These are phyloP conservation scores for Dactylella cylindrospora DNA, from an alignment of 2,329 filamentous ascomycete genomes.

Conservation along the genomic window DNA sequence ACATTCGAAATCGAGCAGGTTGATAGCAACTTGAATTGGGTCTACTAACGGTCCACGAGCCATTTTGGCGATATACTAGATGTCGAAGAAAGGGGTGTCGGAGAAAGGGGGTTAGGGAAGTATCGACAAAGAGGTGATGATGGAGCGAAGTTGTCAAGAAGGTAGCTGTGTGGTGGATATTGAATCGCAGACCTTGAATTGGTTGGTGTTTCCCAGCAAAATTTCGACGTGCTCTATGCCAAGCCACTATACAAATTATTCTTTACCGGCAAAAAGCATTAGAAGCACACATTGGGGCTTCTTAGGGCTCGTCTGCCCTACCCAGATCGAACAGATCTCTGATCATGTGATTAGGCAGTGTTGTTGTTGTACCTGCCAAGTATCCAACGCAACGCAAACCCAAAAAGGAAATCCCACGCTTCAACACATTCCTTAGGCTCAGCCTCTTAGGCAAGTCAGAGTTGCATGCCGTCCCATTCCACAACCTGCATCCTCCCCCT, in stretches of 20 bases:
- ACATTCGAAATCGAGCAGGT: slow-evolving; percentile 11
- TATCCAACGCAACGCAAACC: slow-evolving; percentile 21
- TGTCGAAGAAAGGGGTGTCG: slow-evolving; percentile 34
- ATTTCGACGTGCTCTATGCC: slow-evolving; percentile 42
- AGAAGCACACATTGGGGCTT: slow-evolving; percentile 6
- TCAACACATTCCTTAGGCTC: slow-evolving; percentile 43
- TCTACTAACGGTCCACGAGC: slow-evolving; percentile 44
- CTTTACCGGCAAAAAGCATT: no score
- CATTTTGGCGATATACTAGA: slow-evolving; percentile 36
- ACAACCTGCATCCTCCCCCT: no score
- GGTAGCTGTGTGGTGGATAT: no score
- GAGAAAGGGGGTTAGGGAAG: slow-evolving; percentile 7
- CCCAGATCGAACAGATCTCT: slow-evolving; percentile 7
- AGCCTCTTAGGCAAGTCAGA: no score
- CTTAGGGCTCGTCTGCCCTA: slow-evolving; percentile 38
- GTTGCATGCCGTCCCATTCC: no score
- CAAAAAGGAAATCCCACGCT: slow-evolving; percentile 4
- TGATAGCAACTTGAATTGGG: slow-evolving; percentile 7
- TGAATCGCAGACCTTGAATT: slow-evolving; percentile 31
- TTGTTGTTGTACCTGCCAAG: no score
- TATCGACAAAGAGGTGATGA: slow-evolving; percentile 35
- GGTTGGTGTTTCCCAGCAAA: slow-evolving; percentile 37
- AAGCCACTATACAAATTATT: slow-evolving; percentile 23
- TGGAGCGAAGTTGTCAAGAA: slow-evolving; percentile 38
- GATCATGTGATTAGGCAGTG: slow-evolving; percentile 7